Conservation (phyloP, 192 early-diverging fungal genomes). For the Backusella parvicylindrica region DNA sequence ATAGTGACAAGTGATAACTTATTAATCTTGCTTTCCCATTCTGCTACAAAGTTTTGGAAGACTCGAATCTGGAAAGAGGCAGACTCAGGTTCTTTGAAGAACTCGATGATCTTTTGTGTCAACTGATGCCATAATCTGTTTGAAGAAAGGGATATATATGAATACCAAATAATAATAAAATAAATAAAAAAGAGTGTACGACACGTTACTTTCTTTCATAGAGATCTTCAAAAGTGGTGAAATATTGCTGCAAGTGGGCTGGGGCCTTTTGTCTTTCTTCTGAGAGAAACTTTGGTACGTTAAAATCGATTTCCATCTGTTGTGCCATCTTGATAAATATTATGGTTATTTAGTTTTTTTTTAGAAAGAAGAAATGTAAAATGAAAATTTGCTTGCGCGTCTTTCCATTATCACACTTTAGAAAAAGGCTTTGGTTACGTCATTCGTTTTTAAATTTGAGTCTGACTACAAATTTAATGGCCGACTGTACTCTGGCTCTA, state of each 20-base stretch:
- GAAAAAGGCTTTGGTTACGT: neutral
- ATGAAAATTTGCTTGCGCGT: neutral
- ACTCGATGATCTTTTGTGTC: slow-evolving; percentile 74
- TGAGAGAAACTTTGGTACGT: slow-evolving; percentile 71
- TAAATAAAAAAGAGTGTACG: neutral
- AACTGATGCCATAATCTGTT: slow-evolving; percentile 97
- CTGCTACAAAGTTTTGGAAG: slow-evolving; percentile 88
- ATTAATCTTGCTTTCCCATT: slow-evolving; percentile 96
- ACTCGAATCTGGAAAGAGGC: slow-evolving; percentile 74
- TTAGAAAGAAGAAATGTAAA: neutral
- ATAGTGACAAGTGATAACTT: slow-evolving; percentile 85
- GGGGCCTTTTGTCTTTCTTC: slow-evolving; percentile 66
- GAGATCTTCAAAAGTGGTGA: slow-evolving; percentile 82
- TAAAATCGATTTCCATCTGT: slow-evolving; percentile 72
- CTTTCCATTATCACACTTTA: neutral
- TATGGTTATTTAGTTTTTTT: too few relatives aligned
- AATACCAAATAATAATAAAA: neutral
- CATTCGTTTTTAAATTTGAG: neutral
- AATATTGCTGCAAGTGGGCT: slow-evolving; percentile 69
- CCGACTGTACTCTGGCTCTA: too few relatives aligned
- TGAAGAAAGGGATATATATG: neutral
- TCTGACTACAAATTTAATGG: neutral
- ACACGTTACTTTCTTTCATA: slow-evolving; percentile 88
- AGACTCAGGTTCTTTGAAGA: slow-evolving; percentile 75
- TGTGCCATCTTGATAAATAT: slow-evolving; percentile 17